Evolutionary conservation across 805 yeast species (phyloP), one percentile per base, ranked within the genome.

Genomic region (Saturnispora sekii): DNA sequence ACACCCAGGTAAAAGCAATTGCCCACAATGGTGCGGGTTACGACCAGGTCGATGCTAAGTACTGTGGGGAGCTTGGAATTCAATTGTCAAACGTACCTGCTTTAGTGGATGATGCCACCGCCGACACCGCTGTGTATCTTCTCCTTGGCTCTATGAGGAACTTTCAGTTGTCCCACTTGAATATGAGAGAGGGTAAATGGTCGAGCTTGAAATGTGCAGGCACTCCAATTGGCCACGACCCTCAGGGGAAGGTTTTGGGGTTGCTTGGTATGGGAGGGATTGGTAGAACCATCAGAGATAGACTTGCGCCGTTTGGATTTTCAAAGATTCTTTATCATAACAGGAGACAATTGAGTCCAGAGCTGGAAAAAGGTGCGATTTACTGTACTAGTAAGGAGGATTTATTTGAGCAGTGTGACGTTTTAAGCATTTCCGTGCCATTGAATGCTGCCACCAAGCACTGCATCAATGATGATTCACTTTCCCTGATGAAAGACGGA

Each of bases 231-330:
- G 95, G 94, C 7, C 73, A 74, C 56, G 89, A 81, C 56, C 94
- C 94, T 14, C 77, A 70, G 50, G 86, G 85, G 8, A 81, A 81
- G 57, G 70, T 70, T 15, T 80, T 87, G 17, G 96, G 96, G 40
- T 79, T 87, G 44, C 67, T 83, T 43, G 96, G 96, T 12, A 72
- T 87, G 76, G 96, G 96, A 31, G 95, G 95, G 32, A 86, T 87
- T 63, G 96, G 96, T 39, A 76, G 88, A 47, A 84, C 85, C 29
- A 78, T 87, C 43, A 72, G 86, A 44, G 76, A 78, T 51, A 73
- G 90, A 53, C 69, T 84, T 50, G 63, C 65, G 51, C 89, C 90
- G 8, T 86, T 87, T 62, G 95, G 93, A 3, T 84, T 86, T 62
- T 65, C 62, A 31, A 78, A 76, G 54, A 75, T 83, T 51, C 62